Base-by-base conservation (phyloP, 352 stramenopile genomes). In the Pythium vanterpoolii region DNA sequence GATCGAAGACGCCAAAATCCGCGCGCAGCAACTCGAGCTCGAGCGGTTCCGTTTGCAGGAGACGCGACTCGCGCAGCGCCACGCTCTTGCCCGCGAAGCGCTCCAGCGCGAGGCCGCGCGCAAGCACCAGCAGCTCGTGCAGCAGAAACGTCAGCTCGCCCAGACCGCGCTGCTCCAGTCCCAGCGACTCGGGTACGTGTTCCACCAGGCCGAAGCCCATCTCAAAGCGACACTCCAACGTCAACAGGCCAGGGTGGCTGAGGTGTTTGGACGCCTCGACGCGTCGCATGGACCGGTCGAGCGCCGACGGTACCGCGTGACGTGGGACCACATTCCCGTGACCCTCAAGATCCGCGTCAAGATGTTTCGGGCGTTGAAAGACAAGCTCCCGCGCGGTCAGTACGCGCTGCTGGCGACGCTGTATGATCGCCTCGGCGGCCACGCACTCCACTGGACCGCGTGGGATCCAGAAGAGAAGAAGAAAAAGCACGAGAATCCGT, bases 351-450 rank as follows among this genome's bases (percentile, higher is more conserved):
- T 96, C 34, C 68, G 72, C 5, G 57, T 76, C 5, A 79, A 77
- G 56, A 76, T 85, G 64, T 43, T 96, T 2, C 78, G 80, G 11
- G 90, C 76, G 8, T 64, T 96, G 19, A 95, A 96, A 58, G 83
- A 96, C 59, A 94, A 93, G 30, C 59, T 97, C 4, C 86, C 80
- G 2, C 45, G 62, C 2, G 90, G 89, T 0, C 68, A 81, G 2
- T 97, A 97, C 54, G 81, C 90, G 24, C 56, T 97, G 26, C 66
- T 97, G 2, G 72, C 73, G 19, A 96, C 86, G 14, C 73, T 96
- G 56, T 95, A 93, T 45, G 87, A 97, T 57, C 74, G 84, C 1
- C 68, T 97, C 4, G 87, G 87, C 9, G 90, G 90, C 2, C 71
- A 88, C 34, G 74, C 80, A 18, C 64, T 96, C 33, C 71, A 86